Evolutionary conservation across 352 stramenopile genomes (phyloP), one percentile per base, ranked within the genome.

Genomic region (Globisporangium nagaii): DNA sequence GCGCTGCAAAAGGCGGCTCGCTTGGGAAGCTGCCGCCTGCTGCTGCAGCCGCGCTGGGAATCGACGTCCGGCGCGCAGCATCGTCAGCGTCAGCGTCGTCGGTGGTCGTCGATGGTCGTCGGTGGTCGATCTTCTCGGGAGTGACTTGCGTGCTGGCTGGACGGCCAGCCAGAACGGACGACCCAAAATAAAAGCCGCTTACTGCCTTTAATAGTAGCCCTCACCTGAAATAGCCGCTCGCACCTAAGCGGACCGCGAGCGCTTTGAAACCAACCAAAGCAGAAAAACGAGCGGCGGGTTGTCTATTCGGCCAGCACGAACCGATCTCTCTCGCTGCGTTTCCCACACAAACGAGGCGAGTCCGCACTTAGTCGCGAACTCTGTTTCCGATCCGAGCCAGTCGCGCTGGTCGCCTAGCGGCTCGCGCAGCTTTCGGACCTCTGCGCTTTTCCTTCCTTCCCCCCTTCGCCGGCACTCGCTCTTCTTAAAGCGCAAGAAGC

Each of bases 41-140:
- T 47, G 43, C 22, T 62, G 58, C 53, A 53, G 30, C 4, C 44
- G 58, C 31, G 36, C 37, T 22, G 59, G 54, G 44, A 66, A 34
- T 27, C 59, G 59, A 36, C 59, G 59, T 13, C 59, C 59, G 17
- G 59, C 55, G 20, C 40, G 40, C 53, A 66, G 34, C 59, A 66
- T 66, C 24, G 9, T 59, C n/a, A n/a, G n/a, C n/a, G n/a, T n/a
- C n/a, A n/a, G n/a, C n/a, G n/a, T n/a, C n/a, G n/a, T n/a, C n/a
- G n/a, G n/a, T n/a, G n/a, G n/a, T n/a, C n/a, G 30, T 54, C 36
- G 24, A 15, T 24, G n/a, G 27, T 20, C 4, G 39, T 15, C 19
- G 24, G 9, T 40, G 22, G 27, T 52, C 41, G 41, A 46, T 52
- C 53, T 27, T 28, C n/a, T n/a, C n/a, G 53, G 30, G 13, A 40